Evolutionary conservation across 768 basidiomycete species (phyloP), one percentile per base, ranked within the genome.

Genomic region (Cantharellus cinnabarinus): DNA sequence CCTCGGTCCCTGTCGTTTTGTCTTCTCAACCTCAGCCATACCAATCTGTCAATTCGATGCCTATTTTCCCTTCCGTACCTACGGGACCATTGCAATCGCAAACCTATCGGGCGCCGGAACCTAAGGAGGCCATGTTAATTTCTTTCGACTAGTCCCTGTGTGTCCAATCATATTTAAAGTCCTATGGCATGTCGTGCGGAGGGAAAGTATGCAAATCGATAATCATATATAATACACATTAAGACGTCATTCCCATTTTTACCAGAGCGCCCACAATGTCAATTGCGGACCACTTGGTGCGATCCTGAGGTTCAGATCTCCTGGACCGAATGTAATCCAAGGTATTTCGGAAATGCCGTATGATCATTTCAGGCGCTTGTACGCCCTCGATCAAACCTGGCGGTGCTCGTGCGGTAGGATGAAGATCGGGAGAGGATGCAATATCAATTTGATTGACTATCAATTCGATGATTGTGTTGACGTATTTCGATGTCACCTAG

Each of bases 361-460:
- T 76, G 64, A 98, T 95, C 83, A 93, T 89, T 51, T 95, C 93
- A 7, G 90, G 88, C 3, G 87, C 84, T 63, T 90, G 83, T 0
- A 90, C 85, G 5, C 89, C 89, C 66, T 98, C 95, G 61, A 98
- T 80, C 42, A 93, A 76, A 20, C 91, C 91, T 3, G 86, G 82
- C 2, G 86, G 85, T 35, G 87, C 86, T 35, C 89, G 82, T 64
- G 89, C 82, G 0, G 88, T 82, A 0, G 90, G 87, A 65, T 94
- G 89, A 2, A 90, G 79, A 66, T 93, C 88, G 15, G 84, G 81
- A 0, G 85, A 85, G 42, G 83, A 78, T 65, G 97, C 88, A 62
- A 79, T 81, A 72, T 99, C 95, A 68, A 98, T 90, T 65, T 85
- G 89, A 3, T 85, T 83, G 1, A 89, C 88, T 69, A 99, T 93